Conservation (phyloP, 2,329 filamentous ascomycete genomes). For the Paecilomyces niveus region DNA sequence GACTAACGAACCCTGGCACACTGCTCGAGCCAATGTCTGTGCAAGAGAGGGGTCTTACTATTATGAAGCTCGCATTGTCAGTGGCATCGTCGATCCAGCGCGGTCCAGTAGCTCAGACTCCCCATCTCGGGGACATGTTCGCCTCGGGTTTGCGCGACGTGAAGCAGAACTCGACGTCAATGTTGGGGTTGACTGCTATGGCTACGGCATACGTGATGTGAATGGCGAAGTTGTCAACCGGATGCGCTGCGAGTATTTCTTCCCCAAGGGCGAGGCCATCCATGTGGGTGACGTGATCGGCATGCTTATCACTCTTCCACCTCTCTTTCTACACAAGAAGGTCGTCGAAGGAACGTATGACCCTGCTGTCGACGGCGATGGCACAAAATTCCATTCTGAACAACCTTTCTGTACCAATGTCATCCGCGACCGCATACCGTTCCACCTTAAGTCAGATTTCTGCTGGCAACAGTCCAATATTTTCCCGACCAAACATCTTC, state of each 20-base stretch:
- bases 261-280: slow-evolving; percentile 69
- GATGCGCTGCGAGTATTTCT: slow-evolving; percentile 87
- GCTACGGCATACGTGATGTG: slow-evolving; percentile 85
- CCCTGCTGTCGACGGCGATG: slow-evolving; percentile 61
- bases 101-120: slow-evolving; percentile 12
- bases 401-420: slow-evolving; percentile 65
- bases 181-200: slow-evolving; percentile 89
- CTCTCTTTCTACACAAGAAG: slow-evolving; percentile 77
- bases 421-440: slow-evolving; percentile 89
- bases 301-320: slow-evolving; percentile 83
- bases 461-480: slow-evolving; percentile 68
- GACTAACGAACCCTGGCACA: slow-evolving; percentile 87
- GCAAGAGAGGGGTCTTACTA: slow-evolving; percentile 86
- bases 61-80: slow-evolving; percentile 86
- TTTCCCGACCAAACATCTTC: slow-evolving; percentile 77
- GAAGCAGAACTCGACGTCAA: slow-evolving; percentile 43
- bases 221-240: slow-evolving; percentile 88
- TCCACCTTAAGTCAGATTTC: slow-evolving; percentile 85
- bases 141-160: slow-evolving; percentile 40
- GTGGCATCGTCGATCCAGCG: slow-evolving; percentile 46
- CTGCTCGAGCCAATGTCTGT: slow-evolving; percentile 82
- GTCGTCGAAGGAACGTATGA: slow-evolving; percentile 84
- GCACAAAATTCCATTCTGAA: slow-evolving; percentile 15
- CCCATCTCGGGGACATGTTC: slow-evolving; percentile 38
- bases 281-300: slow-evolving; percentile 90